phyloP scores from a whole-genome alignment of 1,139 yeast species.

The Zhuliangozyma blackwelliae region DNA sequence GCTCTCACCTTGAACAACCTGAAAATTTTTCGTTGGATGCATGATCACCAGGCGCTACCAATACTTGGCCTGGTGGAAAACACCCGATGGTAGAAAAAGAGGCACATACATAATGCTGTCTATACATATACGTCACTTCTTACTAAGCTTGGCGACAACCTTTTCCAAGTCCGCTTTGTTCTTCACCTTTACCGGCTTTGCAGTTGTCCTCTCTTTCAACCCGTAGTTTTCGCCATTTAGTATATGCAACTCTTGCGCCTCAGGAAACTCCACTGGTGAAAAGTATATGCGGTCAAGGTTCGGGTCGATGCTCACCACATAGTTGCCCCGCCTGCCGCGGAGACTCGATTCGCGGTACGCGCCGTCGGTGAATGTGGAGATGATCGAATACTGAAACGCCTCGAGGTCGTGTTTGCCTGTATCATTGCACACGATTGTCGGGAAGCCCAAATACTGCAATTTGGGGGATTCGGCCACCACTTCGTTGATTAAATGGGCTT shows the following conservation, averaged over 20 bases:
- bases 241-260: constrained; percentile 1
- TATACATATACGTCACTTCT: too few relatives aligned
- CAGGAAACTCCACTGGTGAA: not conserved
- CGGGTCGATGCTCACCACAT: constrained; percentile 2
- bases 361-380: constrained; percentile 6
- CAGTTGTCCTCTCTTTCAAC: not conserved
- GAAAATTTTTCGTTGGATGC: too few relatives aligned
- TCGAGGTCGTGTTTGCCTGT: constrained; percentile 5
- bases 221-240: constrained; percentile 5
- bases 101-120: too few relatives aligned
- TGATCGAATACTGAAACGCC: constrained; percentile 5
- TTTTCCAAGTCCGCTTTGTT: constrained; percentile 3
- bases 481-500: constrained; percentile 11
- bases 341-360: constrained; percentile 1
- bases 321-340: constrained; percentile 5
- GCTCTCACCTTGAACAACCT: too few relatives aligned
- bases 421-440: constrained; percentile 6
- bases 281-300: constrained; percentile 1
- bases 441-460: constrained; percentile 1
- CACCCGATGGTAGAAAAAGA: too few relatives aligned
- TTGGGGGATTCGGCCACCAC: constrained; percentile 1
- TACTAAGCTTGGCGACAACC: not conserved
- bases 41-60: too few relatives aligned
- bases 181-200: not conserved
- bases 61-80: too few relatives aligned